Conservation (phyloP, 2,329 filamentous ascomycete genomes). For the Calonectria crousiana region DNA sequence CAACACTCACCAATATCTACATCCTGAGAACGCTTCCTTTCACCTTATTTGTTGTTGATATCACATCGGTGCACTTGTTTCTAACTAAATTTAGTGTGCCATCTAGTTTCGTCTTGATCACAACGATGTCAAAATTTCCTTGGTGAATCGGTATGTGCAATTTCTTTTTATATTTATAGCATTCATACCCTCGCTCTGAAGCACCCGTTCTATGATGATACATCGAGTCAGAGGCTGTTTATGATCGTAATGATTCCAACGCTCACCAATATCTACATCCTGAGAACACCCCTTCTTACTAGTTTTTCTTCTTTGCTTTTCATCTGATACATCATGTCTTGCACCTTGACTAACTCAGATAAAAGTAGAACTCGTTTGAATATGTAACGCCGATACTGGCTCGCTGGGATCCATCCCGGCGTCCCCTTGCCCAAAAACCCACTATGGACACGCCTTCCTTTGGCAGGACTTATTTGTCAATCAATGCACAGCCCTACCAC, state of each 20-base stretch:
- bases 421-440: neutral
- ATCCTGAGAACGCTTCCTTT: constrained; percentile 23
- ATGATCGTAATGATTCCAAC: constrained; percentile 58
- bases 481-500: neutral
- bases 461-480: neutral
- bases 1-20: constrained; percentile 48
- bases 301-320: no score
- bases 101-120: neutral
- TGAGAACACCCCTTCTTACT: constrained; percentile 10
- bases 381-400: neutral
- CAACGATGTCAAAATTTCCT: neutral
- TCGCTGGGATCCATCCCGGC: neutral
- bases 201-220: constrained; percentile 53
- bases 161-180: neutral
- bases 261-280: constrained; percentile 46
- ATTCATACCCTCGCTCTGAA: constrained; percentile 5
- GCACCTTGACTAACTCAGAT: neutral
- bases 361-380: neutral
- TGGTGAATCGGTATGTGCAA: constrained; percentile 7
- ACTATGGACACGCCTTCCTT: neutral
- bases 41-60: neutral
- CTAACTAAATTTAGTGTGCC: constrained; percentile 3
- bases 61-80: neutral
- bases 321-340: neutral
- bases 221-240: constrained; percentile 61